Conservation (phyloP, 352 stramenopile species). For the Phytophthora macrochlamydospora region DNA sequence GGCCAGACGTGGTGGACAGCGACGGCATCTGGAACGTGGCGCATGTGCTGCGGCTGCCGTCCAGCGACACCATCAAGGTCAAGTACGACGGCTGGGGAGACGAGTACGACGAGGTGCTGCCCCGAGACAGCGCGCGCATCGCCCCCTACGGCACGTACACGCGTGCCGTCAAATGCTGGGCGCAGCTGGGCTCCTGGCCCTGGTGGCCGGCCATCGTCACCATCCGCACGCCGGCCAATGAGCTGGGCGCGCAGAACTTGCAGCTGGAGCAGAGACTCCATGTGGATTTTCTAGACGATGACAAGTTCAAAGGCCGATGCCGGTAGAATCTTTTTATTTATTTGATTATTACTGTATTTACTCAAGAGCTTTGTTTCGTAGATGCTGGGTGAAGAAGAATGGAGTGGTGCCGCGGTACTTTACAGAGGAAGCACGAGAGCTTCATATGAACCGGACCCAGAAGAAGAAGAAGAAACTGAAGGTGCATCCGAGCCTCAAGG, state of each 20-base stretch:
- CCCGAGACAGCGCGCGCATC: conserved; percentile 52
- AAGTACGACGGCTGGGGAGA: conserved; percentile 70
- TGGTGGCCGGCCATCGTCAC: conserved; percentile 70
- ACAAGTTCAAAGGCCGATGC: conserved; percentile 38
- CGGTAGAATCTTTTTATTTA: neutral
- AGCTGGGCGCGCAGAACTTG: conserved; percentile 37
- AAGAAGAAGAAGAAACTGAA: conserved; percentile 12
- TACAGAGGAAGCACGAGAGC: conserved; percentile 19
- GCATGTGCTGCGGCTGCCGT: conserved; percentile 38
- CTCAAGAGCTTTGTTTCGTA: conserved; percentile 8
- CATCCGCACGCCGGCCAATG: conserved; percentile 42
- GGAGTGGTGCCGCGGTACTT: conserved; percentile 44
- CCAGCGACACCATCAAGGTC: conserved; percentile 23
- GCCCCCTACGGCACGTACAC: conserved; percentile 75
- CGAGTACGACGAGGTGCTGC: conserved; percentile 64
- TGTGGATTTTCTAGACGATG: conserved; percentile 62
- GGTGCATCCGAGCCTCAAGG: neutral
- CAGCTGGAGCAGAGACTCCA: conserved; percentile 42
- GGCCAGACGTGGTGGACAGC: conserved; percentile 57
- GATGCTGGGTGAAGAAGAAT: conserved; percentile 56
- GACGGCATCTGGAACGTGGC: conserved; percentile 71
- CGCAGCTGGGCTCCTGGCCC: conserved; percentile 71
- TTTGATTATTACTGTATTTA: neutral
- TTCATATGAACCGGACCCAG: conserved; percentile 19
- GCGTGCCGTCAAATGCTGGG: conserved; percentile 76